These are phyloP conservation scores for Hericium coralloides DNA, from an alignment of 768 basidiomycete genomes.

Conservation along the genomic window DNA sequence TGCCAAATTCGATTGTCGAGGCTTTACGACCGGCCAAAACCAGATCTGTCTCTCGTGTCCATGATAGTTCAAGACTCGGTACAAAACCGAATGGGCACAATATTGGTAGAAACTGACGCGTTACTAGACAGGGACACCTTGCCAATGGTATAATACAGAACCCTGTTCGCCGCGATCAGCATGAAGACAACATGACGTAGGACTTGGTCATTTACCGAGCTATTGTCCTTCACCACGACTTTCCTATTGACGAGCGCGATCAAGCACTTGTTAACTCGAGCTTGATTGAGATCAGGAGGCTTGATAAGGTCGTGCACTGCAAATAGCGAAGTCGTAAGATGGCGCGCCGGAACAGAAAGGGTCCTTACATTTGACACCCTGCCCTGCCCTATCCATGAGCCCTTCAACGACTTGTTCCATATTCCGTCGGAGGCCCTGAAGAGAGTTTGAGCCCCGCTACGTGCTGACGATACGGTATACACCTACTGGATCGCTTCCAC, in stretches of 20 bases:
- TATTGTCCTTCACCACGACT: constrained; percentile 67
- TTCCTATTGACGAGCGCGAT: constrained; percentile 87
- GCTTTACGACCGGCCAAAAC: no score
- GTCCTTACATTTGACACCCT: constrained; percentile 51
- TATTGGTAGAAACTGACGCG: no score
- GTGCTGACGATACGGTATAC: background rate
- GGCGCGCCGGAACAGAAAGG: background rate
- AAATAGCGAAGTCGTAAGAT: background rate
- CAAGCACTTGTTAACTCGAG: constrained; percentile 87
- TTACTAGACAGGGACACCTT: constrained; percentile 30
- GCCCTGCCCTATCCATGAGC: constrained; percentile 54
- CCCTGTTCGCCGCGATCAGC: constrained; percentile 32
- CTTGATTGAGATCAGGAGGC: constrained; percentile 80
- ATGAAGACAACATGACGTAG: background rate
- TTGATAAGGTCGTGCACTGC: constrained; percentile 70
- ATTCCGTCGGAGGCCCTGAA: constrained; percentile 60
- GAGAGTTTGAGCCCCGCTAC: background rate
- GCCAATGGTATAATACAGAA: constrained; percentile 62
- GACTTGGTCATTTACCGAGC: constrained; percentile 18
- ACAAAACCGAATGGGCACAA: no score
- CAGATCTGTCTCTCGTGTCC: no score
- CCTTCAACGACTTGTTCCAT: constrained; percentile 77
- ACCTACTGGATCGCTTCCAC: constrained; percentile 79
- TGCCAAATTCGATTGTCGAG: no score
- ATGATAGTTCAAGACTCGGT: no score